Evolutionary conservation across 305 asterid genomes (phyloP).

Genomic region (Solanum hybrid): DNA sequence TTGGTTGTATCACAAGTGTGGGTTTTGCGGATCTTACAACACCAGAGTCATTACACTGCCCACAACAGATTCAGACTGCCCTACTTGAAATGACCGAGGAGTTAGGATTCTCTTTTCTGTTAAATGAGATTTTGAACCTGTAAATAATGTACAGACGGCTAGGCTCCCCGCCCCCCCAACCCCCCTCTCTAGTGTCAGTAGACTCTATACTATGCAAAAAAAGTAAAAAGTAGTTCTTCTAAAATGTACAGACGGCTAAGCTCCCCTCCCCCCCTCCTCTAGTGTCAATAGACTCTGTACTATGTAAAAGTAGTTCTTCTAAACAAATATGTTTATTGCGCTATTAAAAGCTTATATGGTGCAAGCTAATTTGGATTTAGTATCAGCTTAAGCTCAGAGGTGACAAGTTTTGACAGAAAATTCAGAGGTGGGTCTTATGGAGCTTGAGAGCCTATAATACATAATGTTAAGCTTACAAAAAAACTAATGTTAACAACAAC

Average conservation of each 20-base stretch:
- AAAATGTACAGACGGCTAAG: neutral
- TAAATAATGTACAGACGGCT: neutral
- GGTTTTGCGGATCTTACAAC: slow-evolving; percentile 33
- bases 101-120: neutral
- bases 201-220: neutral
- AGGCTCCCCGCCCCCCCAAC: too few relatives aligned
- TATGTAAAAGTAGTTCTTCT: neutral
- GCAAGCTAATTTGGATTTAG: neutral
- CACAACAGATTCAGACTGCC: slow-evolving; percentile 11
- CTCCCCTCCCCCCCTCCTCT: neutral
- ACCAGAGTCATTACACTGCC: slow-evolving; percentile 24
- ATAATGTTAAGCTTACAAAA: neutral
- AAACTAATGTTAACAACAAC: neutral
- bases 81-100: neutral
- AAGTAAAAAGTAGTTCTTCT: neutral
- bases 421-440: neutral
- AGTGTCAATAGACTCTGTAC: neutral
- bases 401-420: neutral
- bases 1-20: slow-evolving; percentile 42
- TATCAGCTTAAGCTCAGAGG: neutral
- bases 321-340: neutral
- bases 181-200: neutral
- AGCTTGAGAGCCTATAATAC: neutral
- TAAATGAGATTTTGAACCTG: neutral
- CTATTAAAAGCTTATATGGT: neutral